Evolutionary conservation across 352 stramenopile species (phyloP).

Genomic region (Phytophthora litchii): DNA sequence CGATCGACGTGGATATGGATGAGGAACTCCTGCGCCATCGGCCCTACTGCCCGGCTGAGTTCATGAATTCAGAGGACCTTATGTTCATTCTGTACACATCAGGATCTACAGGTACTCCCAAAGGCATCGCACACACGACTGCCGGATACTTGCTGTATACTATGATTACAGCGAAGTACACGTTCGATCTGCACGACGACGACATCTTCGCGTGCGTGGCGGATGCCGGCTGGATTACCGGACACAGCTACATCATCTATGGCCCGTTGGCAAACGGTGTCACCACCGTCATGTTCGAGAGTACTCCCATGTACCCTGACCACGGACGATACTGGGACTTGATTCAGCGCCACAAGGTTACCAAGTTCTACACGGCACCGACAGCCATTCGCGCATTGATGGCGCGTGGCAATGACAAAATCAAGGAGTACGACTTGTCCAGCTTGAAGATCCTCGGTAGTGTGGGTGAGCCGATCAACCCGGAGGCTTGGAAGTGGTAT

Average conservation of each 20-base stretch:
- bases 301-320: conserved; percentile 96
- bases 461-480: conserved; percentile 99
- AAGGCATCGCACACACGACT: conserved; percentile 96
- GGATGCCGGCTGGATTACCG: conserved; percentile 97
- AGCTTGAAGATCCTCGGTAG: conserved; percentile 94
- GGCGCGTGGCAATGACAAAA: conserved; percentile 91
- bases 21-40: conserved; percentile 86
- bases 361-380: conserved; percentile 93
- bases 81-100: conserved; percentile 99
- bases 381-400: conserved; percentile 98
- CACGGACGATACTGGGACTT: conserved; percentile 96
- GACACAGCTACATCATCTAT: conserved; percentile 97
- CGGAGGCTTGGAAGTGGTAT: conserved; percentile 97
- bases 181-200: conserved; percentile 93
- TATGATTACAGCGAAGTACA: conserved; percentile 92
- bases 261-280: conserved; percentile 95
- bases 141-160: conserved; percentile 96
- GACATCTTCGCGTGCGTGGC: conserved; percentile 96
- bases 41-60: conserved; percentile 95
- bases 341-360: conserved; percentile 96
- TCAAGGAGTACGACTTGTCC: conserved; percentile 69
- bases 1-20: conserved; percentile 93
- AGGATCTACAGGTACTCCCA: conserved; percentile 94
- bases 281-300: conserved; percentile 98
- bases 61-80: conserved; percentile 96